A percentile compares a stretch with the other conserved stretches of the same genome.
Evolutionary conservation across 2,329 filamentous ascomycete species (phyloP).

Genomic region (Epichloe festucae): DNA sequence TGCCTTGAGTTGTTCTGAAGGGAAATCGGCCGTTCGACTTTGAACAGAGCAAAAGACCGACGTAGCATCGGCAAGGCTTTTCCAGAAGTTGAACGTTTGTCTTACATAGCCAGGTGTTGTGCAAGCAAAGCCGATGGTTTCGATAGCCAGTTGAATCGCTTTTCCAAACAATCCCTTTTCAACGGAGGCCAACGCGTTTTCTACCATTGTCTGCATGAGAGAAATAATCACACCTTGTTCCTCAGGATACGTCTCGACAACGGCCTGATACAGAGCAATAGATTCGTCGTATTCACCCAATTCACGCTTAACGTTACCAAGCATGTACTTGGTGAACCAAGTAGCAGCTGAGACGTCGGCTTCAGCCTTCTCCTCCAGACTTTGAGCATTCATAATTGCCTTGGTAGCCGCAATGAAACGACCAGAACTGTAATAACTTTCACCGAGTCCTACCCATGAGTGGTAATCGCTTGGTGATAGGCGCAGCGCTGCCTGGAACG

Average conservation of each 20-base stretch:
- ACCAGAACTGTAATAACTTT: constrained; percentile 91
- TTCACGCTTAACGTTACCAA: constrained; percentile 87
- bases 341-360: constrained; percentile 48
- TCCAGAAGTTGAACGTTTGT: constrained; percentile 90
- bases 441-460: constrained; percentile 91
- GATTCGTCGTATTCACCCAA: constrained; percentile 82
- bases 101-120: constrained; percentile 46
- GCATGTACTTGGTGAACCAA: constrained; percentile 96
- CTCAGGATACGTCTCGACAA: constrained; percentile 51
- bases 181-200: constrained; percentile 63
- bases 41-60: constrained; percentile 72
- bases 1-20: constrained; percentile 39
- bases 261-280: constrained; percentile 60
- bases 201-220: constrained; percentile 74
- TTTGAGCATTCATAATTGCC: constrained; percentile 75
- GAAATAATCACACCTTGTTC: constrained; percentile 85
- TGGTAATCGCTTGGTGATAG: constrained; percentile 82
- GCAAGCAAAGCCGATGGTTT: constrained; percentile 56
- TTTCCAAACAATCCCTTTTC: constrained; percentile 81
- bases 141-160: constrained; percentile 54
- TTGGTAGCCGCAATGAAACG: constrained; percentile 89
- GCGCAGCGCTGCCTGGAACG: constrained; percentile 78
- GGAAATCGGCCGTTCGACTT: constrained; percentile 49
- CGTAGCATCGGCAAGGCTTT: constrained; percentile 77
- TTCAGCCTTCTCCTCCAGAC: constrained; percentile 48